These are phyloP conservation scores for Thermoascus crustaceus DNA, from an alignment of 2,329 filamentous ascomycete genomes.

Conservation along the genomic window DNA sequence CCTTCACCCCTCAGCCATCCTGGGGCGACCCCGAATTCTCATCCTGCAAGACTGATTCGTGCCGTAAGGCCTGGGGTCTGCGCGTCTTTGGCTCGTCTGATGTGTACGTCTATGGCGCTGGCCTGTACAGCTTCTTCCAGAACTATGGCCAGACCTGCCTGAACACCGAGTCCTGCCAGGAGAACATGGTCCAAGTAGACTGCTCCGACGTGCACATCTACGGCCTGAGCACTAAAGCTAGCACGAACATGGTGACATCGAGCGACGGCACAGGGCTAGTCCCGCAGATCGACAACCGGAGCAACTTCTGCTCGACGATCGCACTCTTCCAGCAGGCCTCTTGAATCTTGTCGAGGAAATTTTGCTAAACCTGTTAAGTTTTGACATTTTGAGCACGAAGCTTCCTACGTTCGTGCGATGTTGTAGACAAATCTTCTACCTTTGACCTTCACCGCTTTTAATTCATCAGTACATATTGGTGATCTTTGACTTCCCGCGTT, in stretches of 20 bases:
- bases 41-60: slow-evolving; percentile 48
- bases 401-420: no score
- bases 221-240: slow-evolving; percentile 66
- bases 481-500: no score
- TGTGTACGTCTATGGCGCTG: slow-evolving; percentile 62
- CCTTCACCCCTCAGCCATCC: slow-evolving; percentile 26
- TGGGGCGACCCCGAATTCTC: slow-evolving; percentile 57
- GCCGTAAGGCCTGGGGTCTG: slow-evolving; percentile 70
- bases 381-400: no score
- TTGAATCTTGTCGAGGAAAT: neutral
- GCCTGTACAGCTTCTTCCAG: slow-evolving; percentile 76
- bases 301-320: slow-evolving; percentile 38
- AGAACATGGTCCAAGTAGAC: slow-evolving; percentile 68
- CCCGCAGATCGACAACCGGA: slow-evolving; percentile 31
- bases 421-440: no score
- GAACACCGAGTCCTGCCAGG: slow-evolving; percentile 60
- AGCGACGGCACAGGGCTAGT: slow-evolving; percentile 27
- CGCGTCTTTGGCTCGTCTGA: slow-evolving; percentile 60
- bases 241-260: slow-evolving; percentile 61
- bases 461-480: no score
- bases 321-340: slow-evolving; percentile 32
- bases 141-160: slow-evolving; percentile 70
- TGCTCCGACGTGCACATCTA: slow-evolving; percentile 56
- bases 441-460: no score
- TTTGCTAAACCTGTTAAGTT: neutral